Base-by-base conservation (phyloP, 805 yeast species). In the Wickerhamomyces strasburgensis region DNA sequence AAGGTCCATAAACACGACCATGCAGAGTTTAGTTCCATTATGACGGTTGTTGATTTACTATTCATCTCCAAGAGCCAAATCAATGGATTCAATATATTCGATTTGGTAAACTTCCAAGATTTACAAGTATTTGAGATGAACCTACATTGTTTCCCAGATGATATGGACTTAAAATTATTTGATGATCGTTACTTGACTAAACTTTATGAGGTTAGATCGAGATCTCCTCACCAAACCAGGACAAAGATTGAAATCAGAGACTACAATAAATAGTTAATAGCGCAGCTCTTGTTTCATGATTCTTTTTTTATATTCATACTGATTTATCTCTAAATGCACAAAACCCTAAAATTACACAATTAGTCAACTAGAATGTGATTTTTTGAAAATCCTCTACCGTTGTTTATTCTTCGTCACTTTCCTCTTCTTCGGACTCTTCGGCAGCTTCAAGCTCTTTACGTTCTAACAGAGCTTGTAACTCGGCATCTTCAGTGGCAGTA, bases 401-500 rank as follows among this genome's bases (percentile, higher is more conserved):
- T 14, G 28, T 30, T 37, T 48, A 42, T 44, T 56, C 64, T 36
- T 64, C 68, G 33, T 71, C 79, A 31, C 68, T 59, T 29, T 69
- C 75, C 38, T 71, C 73, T 24, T 75, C 93, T 49, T 84, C 95
- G 40, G 84, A 89, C 33, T 87, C 82, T 41, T 84, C 88, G 54
- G 81, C 80, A 60, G 80, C 78, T 58, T 84, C 89, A 58, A 82
- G 73, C 69, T 87, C 97, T 60, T 87, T 85, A 60, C 85, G 77
- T 67, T 90, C 97, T 77, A 93, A 80, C 49, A 93, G 75, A 43
- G 95, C 96, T 65, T 88, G 95, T 58, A 93, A 77, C 67, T 89
- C 97, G 43, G 96, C 98, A 63, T 93, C 98, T 62, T 93, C 98
- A 43, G 93, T 85, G 43, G 96, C 98, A 39, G 97, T 88, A 49